These are phyloP conservation scores for Cordyceps fumosorosea DNA, from an alignment of 2,329 filamentous ascomycete genomes.

Conservation along the genomic window DNA sequence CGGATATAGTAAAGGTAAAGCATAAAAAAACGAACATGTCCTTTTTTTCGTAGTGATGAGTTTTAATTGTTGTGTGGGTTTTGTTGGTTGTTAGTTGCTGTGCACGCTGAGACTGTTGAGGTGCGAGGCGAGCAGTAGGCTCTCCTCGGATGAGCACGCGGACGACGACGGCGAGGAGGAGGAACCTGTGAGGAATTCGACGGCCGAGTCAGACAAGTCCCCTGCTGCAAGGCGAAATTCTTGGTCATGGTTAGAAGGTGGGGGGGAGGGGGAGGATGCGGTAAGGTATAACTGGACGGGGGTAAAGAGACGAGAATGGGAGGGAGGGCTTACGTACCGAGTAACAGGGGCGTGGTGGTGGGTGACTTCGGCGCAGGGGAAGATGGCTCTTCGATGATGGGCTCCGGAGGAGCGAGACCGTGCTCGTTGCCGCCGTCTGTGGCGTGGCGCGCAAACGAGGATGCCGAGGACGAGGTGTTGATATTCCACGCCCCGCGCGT, in stretches of 20 bases:
- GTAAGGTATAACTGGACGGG: not conserved
- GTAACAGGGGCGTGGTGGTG: slow-evolving; percentile 19
- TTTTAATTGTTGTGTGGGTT: not conserved
- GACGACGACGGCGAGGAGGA: not conserved
- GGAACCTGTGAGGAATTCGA: slow-evolving; percentile 9
- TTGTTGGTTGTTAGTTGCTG: not conserved
- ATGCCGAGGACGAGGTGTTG: not conserved
- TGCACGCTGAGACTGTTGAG: not conserved
- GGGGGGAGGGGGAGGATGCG: not conserved
- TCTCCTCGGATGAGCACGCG: not conserved
- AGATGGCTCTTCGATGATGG: slow-evolving; percentile 29
- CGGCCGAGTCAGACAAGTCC: slow-evolving; percentile 9
- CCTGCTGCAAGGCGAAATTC: slow-evolving; percentile 1
- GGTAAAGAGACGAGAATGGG: too few species aligned
- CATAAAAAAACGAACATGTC: not conserved
- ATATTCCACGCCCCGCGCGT: slow-evolving; percentile 11
- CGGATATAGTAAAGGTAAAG: not conserved
- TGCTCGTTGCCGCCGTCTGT: not conserved
- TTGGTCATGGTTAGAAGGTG: slow-evolving; percentile 1
- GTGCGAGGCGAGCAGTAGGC: not conserved
- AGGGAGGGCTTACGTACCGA: slow-evolving; percentile 22
- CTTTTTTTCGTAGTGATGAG: not conserved
- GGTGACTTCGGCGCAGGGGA: slow-evolving; percentile 21
- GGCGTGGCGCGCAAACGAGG: not conserved
- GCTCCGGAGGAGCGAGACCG: slow-evolving; percentile 20